Percentiles rank a stretch among this genome's conserved stretches.
Conservation (phyloP, 73 alveolate species). For the Uronychia binucleata region DNA sequence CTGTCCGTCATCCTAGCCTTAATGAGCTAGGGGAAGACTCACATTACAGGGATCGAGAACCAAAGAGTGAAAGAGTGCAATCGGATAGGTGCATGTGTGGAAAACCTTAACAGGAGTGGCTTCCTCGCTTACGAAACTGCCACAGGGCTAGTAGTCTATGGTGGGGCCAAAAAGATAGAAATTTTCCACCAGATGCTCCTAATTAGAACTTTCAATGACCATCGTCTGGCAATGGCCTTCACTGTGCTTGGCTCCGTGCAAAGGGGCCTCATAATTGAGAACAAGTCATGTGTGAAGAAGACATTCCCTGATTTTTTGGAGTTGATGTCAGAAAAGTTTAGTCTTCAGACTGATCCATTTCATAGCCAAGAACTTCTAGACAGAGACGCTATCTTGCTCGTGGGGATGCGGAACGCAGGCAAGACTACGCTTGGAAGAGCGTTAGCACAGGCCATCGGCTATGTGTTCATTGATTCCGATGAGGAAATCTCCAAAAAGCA, state of each 20-base stretch:
- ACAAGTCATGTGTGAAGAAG: constrained; percentile 46
- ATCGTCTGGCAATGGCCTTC: constrained; percentile 70
- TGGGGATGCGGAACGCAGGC: constrained; percentile 72
- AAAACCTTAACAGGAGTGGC: constrained; percentile 26
- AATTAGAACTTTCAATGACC: constrained; percentile 51
- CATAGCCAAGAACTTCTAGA: neutral
- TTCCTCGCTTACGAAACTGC: constrained; percentile 19
- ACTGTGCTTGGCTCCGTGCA: constrained; percentile 25
- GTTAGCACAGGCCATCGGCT: constrained; percentile 12
- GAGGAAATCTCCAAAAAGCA: constrained; percentile 2
- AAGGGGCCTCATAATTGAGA: constrained; percentile 23
- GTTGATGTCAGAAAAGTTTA: constrained; percentile 26
- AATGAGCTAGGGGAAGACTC: constrained; percentile 6
- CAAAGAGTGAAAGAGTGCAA: constrained; percentile 69
- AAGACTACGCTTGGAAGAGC: constrained; percentile 31
- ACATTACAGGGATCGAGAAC: constrained; percentile 45
- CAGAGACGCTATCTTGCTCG: constrained; percentile 22
- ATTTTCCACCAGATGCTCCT: neutral
- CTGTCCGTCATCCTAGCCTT: constrained; percentile 43
- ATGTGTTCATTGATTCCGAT: constrained; percentile 21
- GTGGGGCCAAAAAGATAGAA: neutral
- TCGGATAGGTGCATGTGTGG: constrained; percentile 41
- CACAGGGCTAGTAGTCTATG: constrained; percentile 36
- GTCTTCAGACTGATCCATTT: neutral
- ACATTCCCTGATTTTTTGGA: constrained; percentile 63